These are phyloP conservation scores for Cephalotrichum gorgonifer DNA, from an alignment of 2,329 filamentous ascomycete genomes.

Conservation along the genomic window DNA sequence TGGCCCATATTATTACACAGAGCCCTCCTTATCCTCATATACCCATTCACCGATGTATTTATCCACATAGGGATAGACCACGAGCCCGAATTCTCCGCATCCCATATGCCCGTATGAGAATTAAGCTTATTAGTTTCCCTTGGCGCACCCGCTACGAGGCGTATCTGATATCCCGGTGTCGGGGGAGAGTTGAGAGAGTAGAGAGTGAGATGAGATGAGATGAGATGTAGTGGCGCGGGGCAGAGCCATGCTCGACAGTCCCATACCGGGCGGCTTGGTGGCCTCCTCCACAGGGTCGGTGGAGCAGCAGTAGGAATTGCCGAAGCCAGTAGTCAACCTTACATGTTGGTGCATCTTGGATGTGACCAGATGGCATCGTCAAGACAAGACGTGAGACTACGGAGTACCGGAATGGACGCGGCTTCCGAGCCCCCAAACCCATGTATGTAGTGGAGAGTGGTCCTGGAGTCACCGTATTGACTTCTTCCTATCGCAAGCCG, in stretches of 20 bases:
- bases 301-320: neutral
- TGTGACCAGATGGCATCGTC: neutral
- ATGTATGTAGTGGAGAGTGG: no score
- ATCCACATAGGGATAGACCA: neutral
- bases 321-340: neutral
- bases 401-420: no score
- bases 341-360: no score
- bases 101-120: neutral
- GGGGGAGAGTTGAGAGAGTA: neutral
- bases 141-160: neutral
- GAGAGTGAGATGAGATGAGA: neutral
- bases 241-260: neutral
- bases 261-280: neutral
- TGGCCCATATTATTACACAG: neutral
- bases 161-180: no score
- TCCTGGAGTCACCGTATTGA: no score
- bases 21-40: neutral
- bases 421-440: no score
- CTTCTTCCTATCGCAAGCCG: neutral
- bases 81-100: neutral
- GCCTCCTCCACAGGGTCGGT: neutral
- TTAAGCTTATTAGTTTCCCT: neutral
- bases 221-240: neutral
- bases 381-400: no score
- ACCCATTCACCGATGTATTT: conserved; percentile 4